Percentiles rank a stretch among this genome's conserved stretches.
These are phyloP conservation scores for Paecilomyces sp. DNA, from an alignment of 2,329 filamentous ascomycete species.

Conservation along the genomic window DNA sequence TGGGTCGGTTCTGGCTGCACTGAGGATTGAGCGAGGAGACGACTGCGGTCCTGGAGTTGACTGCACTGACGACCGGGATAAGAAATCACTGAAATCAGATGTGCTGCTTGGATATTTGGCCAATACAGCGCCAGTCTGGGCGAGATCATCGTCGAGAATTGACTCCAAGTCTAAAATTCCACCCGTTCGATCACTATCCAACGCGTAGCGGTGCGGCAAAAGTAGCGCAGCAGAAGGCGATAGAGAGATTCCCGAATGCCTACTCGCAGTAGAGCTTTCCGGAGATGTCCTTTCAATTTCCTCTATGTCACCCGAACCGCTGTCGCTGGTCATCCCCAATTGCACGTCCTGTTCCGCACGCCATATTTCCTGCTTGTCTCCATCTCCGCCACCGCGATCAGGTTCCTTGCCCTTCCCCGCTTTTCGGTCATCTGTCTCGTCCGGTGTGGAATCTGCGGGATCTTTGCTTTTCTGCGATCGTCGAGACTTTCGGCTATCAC, in stretches of 20 bases:
- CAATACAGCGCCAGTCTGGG: constrained; percentile 1
- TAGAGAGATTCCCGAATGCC: neutral
- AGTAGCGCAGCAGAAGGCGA: neutral
- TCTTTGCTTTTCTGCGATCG: neutral
- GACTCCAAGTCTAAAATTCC: neutral
- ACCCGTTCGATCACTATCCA: neutral
- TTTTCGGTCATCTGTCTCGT: neutral
- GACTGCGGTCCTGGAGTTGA: constrained; percentile 10
- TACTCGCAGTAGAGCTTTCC: neutral
- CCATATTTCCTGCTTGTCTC: neutral
- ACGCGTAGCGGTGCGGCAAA: neutral
- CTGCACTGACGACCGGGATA: constrained; percentile 9
- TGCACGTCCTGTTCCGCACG: neutral
- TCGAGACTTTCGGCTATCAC: neutral
- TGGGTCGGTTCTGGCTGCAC: constrained; percentile 30
- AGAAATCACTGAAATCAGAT: constrained; percentile 6
- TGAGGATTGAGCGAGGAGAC: constrained; percentile 25
- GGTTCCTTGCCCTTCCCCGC: neutral
- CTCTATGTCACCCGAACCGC: constrained; percentile 12
- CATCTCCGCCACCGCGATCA: neutral
- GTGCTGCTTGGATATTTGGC: constrained; percentile 4
- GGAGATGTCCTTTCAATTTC: neutral
- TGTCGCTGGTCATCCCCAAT: neutral
- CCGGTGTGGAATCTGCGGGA: neutral
- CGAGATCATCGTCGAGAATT: neutral